phyloP scores from a whole-genome alignment of 2,329 filamentous ascomycete genomes.

The Fusarium chaquense region DNA sequence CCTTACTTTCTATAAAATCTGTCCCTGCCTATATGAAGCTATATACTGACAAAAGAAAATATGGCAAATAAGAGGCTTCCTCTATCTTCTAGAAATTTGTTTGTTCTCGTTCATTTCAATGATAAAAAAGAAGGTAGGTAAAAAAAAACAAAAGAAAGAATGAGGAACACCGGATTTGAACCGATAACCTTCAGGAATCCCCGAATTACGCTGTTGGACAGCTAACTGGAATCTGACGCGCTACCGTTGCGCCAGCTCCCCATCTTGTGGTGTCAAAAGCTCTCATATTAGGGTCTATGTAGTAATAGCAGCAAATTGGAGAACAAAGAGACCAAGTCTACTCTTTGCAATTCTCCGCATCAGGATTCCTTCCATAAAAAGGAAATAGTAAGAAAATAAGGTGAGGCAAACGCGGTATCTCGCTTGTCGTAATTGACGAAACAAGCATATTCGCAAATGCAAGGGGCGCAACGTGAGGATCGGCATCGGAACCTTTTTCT shows the following conservation, averaged over 20 bases:
- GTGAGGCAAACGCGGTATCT: slow-evolving; percentile 1
- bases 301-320: background rate
- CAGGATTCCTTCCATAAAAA: background rate
- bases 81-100: no score
- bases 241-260: slow-evolving; percentile 22
- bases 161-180: slow-evolving; percentile 22
- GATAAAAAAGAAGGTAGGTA: no score
- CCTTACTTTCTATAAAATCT: no score
- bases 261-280: background rate
- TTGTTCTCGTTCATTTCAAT: background rate
- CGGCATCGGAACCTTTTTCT: slow-evolving; percentile 26
- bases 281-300: background rate
- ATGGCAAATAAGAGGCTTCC: no score
- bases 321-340: background rate
- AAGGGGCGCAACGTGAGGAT: slow-evolving; percentile 1
- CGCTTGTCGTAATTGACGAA: background rate
- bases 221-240: slow-evolving; percentile 19
- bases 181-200: slow-evolving; percentile 18
- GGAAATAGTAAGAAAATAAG: background rate
- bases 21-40: no score
- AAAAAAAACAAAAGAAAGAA: background rate
- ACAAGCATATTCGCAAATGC: slow-evolving; percentile 4
- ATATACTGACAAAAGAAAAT: no score
- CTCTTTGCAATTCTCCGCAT: background rate
- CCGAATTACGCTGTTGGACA: background rate